Evolutionary conservation across 306 rosid species (phyloP), one percentile per base, ranked within the genome.

Genomic region (Chamaecrista fasciculata): DNA sequence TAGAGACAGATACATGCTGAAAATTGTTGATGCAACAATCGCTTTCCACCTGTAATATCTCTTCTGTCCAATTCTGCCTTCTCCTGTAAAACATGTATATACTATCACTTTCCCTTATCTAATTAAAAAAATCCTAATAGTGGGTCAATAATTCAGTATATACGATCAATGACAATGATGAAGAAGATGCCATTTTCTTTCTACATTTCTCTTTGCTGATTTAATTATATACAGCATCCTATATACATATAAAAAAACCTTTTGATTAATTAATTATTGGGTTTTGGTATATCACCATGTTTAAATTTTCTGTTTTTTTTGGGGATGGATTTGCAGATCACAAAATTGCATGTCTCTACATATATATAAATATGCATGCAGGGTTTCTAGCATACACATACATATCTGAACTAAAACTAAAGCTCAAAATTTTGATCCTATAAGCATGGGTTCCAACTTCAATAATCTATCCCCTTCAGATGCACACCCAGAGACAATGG

Each of bases 401-500:
- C 51, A 31, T 62, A 64, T 33, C 76, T 67, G 78, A 70, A n/a
- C n/a, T n/a, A n/a, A n/a, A n/a, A n/a, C n/a, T n/a, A n/a, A n/a
- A n/a, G n/a, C n/a, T n/a, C n/a, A n/a, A n/a, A n/a, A n/a, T n/a
- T n/a, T n/a, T n/a, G 57, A 33, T 73, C 42, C 25, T 43, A 47
- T 16, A 36, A 60, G 15, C 28, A 89, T 87, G 96, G 76, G 83
- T 60, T 75, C 73, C 7, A 68, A 72, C 46, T 78, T 76, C 66
- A 87, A 8, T 4, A 33, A 76, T 81, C 79, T 81, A 66, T 79
- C 86, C 40, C 92, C 92, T 73, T 82, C 97, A 8, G 86, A 85
- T 67, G 91, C 99, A 44, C 89, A 91, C 53, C 96, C 97, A 0
- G 95, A 95, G 51, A 80, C 91, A 8, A 84, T 86, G 97, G 99